These are phyloP conservation scores for Torulaspora franciscae DNA, from an alignment of 805 yeast genomes.

Conservation along the genomic window DNA sequence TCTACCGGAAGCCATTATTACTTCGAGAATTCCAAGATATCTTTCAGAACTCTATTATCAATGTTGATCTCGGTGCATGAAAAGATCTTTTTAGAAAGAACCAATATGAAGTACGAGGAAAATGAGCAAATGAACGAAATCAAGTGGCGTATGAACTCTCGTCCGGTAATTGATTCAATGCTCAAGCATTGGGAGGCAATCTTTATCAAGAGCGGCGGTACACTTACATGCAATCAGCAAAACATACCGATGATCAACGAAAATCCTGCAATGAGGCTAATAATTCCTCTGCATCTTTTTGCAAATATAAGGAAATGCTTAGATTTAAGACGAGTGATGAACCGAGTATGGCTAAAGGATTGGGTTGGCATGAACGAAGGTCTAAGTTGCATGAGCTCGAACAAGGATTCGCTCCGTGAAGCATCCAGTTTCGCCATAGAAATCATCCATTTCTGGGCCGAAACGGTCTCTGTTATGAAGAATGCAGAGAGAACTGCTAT, in stretches of 20 bases:
- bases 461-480: conserved; percentile 57
- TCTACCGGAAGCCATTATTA: conserved; percentile 38
- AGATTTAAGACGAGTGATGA: conserved; percentile 55
- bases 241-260: conserved; percentile 40
- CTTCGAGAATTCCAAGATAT: conserved; percentile 28
- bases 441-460: conserved; percentile 65
- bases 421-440: conserved; percentile 54
- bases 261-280: conserved; percentile 55
- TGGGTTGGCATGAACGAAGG: conserved; percentile 61
- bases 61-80: conserved; percentile 65
- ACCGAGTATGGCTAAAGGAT: conserved; percentile 57
- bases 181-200: conserved; percentile 64
- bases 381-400: conserved; percentile 43
- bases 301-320: conserved; percentile 64
- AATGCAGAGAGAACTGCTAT: conserved; percentile 64
- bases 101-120: conserved; percentile 35
- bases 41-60: conserved; percentile 45
- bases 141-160: conserved; percentile 59
- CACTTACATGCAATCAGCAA: conserved; percentile 46
- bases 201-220: conserved; percentile 60
- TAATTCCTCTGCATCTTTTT: conserved; percentile 60
- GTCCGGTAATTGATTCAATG: conserved; percentile 54
- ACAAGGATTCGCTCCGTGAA: conserved; percentile 62
- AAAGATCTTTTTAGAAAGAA: conserved; percentile 51
- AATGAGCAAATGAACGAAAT: conserved; percentile 46